Evolutionary conservation across 345 rosid genomes (phyloP).

Genomic region (Hevea brasiliensis): DNA sequence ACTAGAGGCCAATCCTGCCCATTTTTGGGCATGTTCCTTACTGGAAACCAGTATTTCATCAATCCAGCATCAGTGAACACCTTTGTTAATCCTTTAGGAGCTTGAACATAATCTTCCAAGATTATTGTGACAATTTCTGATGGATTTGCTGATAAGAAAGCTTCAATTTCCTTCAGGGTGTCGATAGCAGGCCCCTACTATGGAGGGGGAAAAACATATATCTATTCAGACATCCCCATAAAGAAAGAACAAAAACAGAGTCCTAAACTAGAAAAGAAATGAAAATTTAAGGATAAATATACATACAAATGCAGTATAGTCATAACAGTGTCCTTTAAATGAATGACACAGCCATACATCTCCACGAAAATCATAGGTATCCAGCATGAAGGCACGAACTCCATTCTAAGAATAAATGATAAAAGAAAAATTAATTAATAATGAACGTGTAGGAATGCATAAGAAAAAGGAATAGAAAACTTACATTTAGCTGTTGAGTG

Average conservation of each 20-base stretch:
- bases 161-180: slow-evolving; percentile 54
- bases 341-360: slow-evolving; percentile 82
- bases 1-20: slow-evolving; percentile 60
- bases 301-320: slow-evolving; percentile 61
- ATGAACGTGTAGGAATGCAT: neutral
- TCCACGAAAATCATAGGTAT: slow-evolving; percentile 61
- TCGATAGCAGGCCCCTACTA: slow-evolving; percentile 60
- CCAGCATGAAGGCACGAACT: slow-evolving; percentile 64
- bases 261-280: too few relatives aligned
- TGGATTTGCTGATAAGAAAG: slow-evolving; percentile 56
- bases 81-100: slow-evolving; percentile 52
- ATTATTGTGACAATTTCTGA: slow-evolving; percentile 56
- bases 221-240: neutral
- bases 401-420: slow-evolving; percentile 46
- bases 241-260: too few relatives aligned
- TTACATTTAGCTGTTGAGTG: slow-evolving; percentile 58
- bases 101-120: slow-evolving; percentile 63
- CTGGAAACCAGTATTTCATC: slow-evolving; percentile 65
- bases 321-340: slow-evolving; percentile 51
- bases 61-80: slow-evolving; percentile 59
- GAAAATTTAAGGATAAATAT: too few relatives aligned
- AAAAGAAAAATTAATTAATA: neutral
- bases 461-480: slow-evolving; percentile 3
- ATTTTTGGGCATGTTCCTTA: slow-evolving; percentile 52
- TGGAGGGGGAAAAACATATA: neutral